Percentiles rank a stretch among this genome's conserved stretches.
phyloP scores from a whole-genome alignment of 257 asterid genomes.

The Ajuga chamaepitys region DNA sequence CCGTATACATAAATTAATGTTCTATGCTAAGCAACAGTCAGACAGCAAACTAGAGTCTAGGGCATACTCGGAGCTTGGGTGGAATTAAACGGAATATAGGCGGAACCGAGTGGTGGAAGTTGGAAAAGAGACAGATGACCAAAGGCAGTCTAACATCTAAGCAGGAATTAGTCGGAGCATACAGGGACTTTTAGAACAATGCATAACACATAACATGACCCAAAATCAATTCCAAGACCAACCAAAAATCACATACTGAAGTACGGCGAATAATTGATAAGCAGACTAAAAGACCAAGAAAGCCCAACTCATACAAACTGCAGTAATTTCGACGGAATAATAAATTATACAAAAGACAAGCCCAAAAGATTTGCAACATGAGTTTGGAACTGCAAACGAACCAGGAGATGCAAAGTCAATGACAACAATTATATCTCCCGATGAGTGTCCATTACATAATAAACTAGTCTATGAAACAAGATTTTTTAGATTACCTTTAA shows the following conservation, averaged over 20 bases:
- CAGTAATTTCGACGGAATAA: slow-evolving; percentile 29
- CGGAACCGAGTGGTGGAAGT: too few relatives aligned
- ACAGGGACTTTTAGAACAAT: too few relatives aligned
- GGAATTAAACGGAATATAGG: too few relatives aligned
- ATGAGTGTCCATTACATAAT: slow-evolving; percentile 22
- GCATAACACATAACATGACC: too few relatives aligned
- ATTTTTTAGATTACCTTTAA: slow-evolving; percentile 20
- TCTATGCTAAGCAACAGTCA: too few relatives aligned
- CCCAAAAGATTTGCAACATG: slow-evolving; percentile 29
- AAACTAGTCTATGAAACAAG: slow-evolving; percentile 32
- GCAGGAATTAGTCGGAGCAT: too few relatives aligned
- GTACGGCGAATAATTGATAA: slow-evolving; percentile 4
- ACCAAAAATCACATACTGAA: background rate
- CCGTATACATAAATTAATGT: too few relatives aligned
- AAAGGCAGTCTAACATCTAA: too few relatives aligned
- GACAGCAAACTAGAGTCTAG: too few relatives aligned
- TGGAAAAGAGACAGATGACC: too few relatives aligned
- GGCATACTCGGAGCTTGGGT: too few relatives aligned
- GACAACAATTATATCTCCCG: slow-evolving; percentile 17
- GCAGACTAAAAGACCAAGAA: slow-evolving; percentile 12
- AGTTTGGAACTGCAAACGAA: slow-evolving; percentile 25
- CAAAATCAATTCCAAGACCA: background rate
- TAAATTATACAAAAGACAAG: slow-evolving; percentile 32
- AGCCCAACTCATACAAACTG: slow-evolving; percentile 28
- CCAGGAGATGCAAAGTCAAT: slow-evolving; percentile 16